Base-by-base conservation (phyloP, 2,329 filamentous ascomycete species). In the Apiospora pterosperma region DNA sequence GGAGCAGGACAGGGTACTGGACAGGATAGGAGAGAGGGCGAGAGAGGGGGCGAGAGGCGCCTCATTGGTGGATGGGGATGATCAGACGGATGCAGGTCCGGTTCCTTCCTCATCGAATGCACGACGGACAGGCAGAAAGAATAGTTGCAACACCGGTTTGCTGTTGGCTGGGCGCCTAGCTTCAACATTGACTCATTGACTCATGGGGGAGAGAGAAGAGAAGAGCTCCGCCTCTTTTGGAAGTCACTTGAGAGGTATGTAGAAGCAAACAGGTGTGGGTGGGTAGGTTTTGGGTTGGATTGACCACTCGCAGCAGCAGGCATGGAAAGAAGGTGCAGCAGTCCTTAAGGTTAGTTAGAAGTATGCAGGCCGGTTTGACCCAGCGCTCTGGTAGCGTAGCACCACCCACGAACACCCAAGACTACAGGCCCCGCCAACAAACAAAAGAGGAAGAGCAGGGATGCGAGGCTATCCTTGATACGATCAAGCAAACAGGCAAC, bases 1-100 rank as follows among this genome's bases (percentile, higher is more conserved):
- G n/a, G n/a, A 28, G 48, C 19, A 34, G 4, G 48, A 55, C 48
- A n/a, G 19, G 48, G 48, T n/a, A n/a, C n/a, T n/a, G n/a, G n/a
- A n/a, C n/a, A n/a, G n/a, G n/a, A n/a, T n/a, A n/a, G n/a, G n/a
- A n/a, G n/a, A n/a, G n/a, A n/a, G n/a, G n/a, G n/a, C n/a, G 48
- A 19, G 48, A 28, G 7, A 38, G 12, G 42, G 12, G 6, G 48
- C 28, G n/a, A n/a, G n/a, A n/a, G n/a, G n/a, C n/a, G n/a, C n/a
- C n/a, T n/a, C n/a, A n/a, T n/a, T 41, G 38, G 16, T n/a, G 28
- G 23, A 52, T 28, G 44, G 48, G 16, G 48, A 55, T 55, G 48
- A 55, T 55, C 48, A 55, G 48, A 55, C 28, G 48, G n/a, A 55
- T 55, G 48, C 48, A 55, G 48, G 48, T 55, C 48, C 48, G 25